These are phyloP conservation scores for Ceratobasidium papillatum DNA, from an alignment of 1,284 basidiomycete species.

Conservation along the genomic window DNA sequence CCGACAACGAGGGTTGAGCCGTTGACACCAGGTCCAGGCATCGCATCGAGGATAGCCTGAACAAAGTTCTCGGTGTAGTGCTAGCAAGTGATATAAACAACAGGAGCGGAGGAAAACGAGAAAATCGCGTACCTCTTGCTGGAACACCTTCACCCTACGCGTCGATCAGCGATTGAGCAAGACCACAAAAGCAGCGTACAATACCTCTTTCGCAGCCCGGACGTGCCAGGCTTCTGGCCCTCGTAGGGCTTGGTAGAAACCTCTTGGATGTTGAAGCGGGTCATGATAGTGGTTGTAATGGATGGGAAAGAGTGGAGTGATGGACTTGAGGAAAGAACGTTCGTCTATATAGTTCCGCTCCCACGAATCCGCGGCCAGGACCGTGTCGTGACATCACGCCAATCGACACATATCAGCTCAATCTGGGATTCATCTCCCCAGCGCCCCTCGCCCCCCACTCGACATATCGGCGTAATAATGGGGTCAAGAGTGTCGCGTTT, in stretches of 20 bases:
- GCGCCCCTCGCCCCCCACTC: not conserved
- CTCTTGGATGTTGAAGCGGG: constrained; percentile 42
- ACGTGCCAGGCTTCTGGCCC: constrained; percentile 95
- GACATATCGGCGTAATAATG: not conserved
- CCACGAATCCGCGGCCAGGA: constrained; percentile 21
- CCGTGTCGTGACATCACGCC: constrained; percentile 28
- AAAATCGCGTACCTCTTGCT: constrained; percentile 72
- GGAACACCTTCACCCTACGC: constrained; percentile 88
- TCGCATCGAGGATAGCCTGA: constrained; percentile 92
- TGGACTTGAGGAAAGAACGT: not conserved
- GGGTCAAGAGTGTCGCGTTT: constrained; percentile 7
- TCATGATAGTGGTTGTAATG: constrained; percentile 29
- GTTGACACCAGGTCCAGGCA: constrained; percentile 74
- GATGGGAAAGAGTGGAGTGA: constrained; percentile 8
- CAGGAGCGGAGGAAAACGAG: not conserved
- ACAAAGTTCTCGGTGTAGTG: constrained; percentile 99
- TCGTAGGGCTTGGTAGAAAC: constrained; percentile 76
- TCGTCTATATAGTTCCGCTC: constrained; percentile 28
- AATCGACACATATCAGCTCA: constrained; percentile 22
- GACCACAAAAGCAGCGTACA: constrained; percentile 45
- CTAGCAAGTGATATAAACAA: constrained; percentile 52
- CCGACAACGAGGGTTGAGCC: constrained; percentile 90
- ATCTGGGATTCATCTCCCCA: constrained; percentile 7
- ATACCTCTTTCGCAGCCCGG: constrained; percentile 90
- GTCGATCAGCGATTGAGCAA: constrained; percentile 24